Conservation (phyloP, 2,329 filamentous ascomycete genomes). For the Endothia cerciana region DNA sequence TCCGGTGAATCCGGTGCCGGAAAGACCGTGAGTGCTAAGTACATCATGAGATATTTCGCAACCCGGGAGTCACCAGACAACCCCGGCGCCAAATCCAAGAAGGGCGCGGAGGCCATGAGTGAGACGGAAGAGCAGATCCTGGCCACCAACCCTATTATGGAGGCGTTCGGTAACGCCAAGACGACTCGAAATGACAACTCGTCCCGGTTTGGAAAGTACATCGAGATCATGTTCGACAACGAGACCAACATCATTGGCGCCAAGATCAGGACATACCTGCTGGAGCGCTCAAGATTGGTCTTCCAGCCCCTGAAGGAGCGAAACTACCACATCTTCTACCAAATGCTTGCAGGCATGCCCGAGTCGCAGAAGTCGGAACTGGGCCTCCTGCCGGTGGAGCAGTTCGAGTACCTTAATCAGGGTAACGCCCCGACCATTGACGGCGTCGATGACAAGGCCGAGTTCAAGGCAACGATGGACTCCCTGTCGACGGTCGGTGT, state of each 20-base stretch:
- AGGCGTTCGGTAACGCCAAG: slow-evolving; percentile 99
- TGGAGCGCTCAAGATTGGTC: slow-evolving; percentile 93
- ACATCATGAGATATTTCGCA: slow-evolving; percentile 99
- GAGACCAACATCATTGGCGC: slow-evolving; percentile 96
- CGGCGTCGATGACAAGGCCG: slow-evolving; percentile 92
- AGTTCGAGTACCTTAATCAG: slow-evolving; percentile 96
- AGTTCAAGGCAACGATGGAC: slow-evolving; percentile 85
- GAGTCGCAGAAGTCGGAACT: slow-evolving; percentile 82
- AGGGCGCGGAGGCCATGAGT: slow-evolving; percentile 82
- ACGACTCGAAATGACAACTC: slow-evolving; percentile 99
- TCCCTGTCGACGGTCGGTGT: slow-evolving; percentile 91
- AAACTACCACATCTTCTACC: slow-evolving; percentile 99
- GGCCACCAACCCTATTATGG: slow-evolving; percentile 99
- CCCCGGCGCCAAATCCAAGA: slow-evolving; percentile 75
- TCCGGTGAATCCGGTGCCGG: slow-evolving; percentile 98
- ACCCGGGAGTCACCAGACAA: slow-evolving; percentile 93
- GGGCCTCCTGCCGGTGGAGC: slow-evolving; percentile 77
- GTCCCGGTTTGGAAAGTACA: slow-evolving; percentile 98
- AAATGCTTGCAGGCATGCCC: slow-evolving; percentile 89
- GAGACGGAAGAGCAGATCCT: slow-evolving; percentile 98
- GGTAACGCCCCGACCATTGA: slow-evolving; percentile 89
- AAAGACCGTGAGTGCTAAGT: slow-evolving; percentile 99
- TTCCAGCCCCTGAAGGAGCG: slow-evolving; percentile 97
- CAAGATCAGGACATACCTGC: slow-evolving; percentile 92
- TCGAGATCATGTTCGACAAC: slow-evolving; percentile 98